These are phyloP conservation scores for Camellia japonica DNA, from an alignment of 148 eudicot species.

Conservation along the genomic window DNA sequence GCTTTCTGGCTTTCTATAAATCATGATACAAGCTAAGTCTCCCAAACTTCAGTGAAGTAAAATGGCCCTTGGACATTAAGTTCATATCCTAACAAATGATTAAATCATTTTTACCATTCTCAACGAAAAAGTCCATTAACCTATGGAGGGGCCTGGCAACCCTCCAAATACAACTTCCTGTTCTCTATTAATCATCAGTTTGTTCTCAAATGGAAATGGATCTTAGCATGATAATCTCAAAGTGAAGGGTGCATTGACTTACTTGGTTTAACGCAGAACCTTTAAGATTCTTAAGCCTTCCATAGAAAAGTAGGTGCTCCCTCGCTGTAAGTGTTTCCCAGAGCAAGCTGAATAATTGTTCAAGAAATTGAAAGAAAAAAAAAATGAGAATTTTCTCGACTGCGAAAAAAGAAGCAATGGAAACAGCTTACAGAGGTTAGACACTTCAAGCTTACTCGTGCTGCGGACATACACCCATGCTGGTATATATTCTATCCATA, in stretches of 20 bases:
- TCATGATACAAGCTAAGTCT: not conserved
- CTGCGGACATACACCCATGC: constrained; percentile 98
- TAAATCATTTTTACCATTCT: not conserved
- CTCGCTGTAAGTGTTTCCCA: constrained; percentile 86
- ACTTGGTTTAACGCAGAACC: constrained; percentile 65
- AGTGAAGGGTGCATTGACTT: constrained; percentile 14
- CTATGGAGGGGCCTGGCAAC: not conserved
- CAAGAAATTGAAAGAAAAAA: not conserved
- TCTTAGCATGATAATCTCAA: not conserved
- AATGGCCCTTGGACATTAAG: not conserved
- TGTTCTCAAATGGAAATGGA: not conserved
- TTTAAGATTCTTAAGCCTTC: constrained; percentile 85
- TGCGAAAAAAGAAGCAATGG: not conserved
- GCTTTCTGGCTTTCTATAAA: not conserved
- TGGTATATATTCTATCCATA: constrained; percentile 74
- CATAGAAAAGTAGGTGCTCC: constrained; percentile 88
- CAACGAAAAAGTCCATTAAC: not conserved
- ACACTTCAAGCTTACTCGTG: constrained; percentile 61
- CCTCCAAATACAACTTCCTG: not conserved
- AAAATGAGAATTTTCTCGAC: not conserved
- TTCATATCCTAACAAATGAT: not conserved
- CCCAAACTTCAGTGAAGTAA: not conserved
- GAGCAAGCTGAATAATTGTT: constrained; percentile 51
- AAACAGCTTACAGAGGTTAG: not conserved
- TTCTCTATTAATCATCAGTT: not conserved